These are phyloP conservation scores for Atkinsonella hypoxylon DNA, from an alignment of 2,329 filamentous ascomycete species.

Conservation along the genomic window DNA sequence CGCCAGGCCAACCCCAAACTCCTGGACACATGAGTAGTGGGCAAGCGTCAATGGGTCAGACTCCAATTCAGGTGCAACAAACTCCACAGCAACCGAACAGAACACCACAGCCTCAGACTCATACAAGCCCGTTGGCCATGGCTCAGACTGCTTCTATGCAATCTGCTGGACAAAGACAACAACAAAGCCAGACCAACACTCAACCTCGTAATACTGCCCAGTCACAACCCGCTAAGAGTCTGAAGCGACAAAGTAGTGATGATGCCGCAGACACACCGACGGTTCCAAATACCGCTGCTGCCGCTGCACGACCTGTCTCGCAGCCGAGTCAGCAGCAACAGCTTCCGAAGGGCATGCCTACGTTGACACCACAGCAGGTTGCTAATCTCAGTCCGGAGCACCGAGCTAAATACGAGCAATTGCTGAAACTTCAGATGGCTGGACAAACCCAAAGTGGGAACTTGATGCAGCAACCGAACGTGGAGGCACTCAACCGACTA, in stretches of 20 bases:
- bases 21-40: slow-evolving; percentile 7
- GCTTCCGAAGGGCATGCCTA: slow-evolving; percentile 12
- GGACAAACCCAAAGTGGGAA: slow-evolving; percentile 11
- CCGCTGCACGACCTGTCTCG: slow-evolving; percentile 12
- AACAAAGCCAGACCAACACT: slow-evolving; percentile 13
- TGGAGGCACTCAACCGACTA: slow-evolving; percentile 21
- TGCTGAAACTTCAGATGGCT: slow-evolving; percentile 18
- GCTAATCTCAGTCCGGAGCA: slow-evolving; percentile 33
- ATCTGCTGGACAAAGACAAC: slow-evolving; percentile 19
- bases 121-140: slow-evolving; percentile 29
- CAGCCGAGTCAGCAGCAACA: slow-evolving; percentile 14
- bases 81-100: slow-evolving; percentile 37
- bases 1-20: slow-evolving; percentile 11
- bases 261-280: slow-evolving; percentile 24
- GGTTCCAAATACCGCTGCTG: slow-evolving; percentile 10
- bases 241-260: slow-evolving; percentile 40
- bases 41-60: slow-evolving; percentile 4
- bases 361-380: slow-evolving; percentile 22
- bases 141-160: slow-evolving; percentile 26
- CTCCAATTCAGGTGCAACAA: slow-evolving; percentile 25
- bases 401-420: slow-evolving; percentile 30
- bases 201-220: slow-evolving; percentile 14
- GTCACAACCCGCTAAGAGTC: slow-evolving; percentile 25
- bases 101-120: slow-evolving; percentile 25
- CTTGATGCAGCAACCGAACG: slow-evolving; percentile 10